These are phyloP conservation scores for Logfia minima DNA, from an alignment of 129 eudicot genomes.

Conservation along the genomic window DNA sequence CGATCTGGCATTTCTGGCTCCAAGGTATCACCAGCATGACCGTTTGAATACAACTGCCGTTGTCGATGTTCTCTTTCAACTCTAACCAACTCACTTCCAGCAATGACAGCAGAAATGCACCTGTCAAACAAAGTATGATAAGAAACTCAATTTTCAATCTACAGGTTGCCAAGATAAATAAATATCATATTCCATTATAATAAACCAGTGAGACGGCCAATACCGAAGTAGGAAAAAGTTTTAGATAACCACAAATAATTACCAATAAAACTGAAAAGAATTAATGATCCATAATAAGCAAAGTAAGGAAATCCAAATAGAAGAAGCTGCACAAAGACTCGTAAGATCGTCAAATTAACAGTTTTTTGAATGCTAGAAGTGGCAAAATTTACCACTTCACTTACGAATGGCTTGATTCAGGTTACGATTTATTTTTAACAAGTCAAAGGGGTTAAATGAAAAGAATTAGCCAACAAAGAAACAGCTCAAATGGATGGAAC, in stretches of 20 bases:
- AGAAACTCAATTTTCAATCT: not conserved
- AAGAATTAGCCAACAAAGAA: not conserved
- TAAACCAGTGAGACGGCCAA: not conserved
- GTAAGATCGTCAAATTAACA: no score
- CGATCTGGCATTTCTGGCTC: conserved; percentile 57
- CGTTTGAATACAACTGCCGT: conserved; percentile 56
- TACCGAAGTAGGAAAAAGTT: not conserved
- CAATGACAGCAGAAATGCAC: conserved; percentile 91
- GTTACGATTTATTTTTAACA: not conserved
- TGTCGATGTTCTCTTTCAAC: conserved; percentile 74
- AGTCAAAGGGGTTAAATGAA: not conserved
- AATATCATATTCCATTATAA: no score
- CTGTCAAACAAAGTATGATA: conserved; percentile 39
- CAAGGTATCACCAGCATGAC: conserved; percentile 55
- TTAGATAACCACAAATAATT: not conserved
- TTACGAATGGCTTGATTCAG: not conserved
- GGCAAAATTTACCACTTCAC: not conserved
- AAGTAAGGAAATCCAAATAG: not conserved
- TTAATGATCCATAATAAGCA: not conserved
- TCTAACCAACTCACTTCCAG: conserved; percentile 88
- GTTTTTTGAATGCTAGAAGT: not conserved
- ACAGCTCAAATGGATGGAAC: not conserved
- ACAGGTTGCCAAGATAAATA: not conserved
- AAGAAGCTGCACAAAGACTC: no score
- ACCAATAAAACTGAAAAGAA: not conserved